These are phyloP conservation scores for Lyophyllum atratum DNA, from an alignment of 768 basidiomycete species.

Conservation along the genomic window DNA sequence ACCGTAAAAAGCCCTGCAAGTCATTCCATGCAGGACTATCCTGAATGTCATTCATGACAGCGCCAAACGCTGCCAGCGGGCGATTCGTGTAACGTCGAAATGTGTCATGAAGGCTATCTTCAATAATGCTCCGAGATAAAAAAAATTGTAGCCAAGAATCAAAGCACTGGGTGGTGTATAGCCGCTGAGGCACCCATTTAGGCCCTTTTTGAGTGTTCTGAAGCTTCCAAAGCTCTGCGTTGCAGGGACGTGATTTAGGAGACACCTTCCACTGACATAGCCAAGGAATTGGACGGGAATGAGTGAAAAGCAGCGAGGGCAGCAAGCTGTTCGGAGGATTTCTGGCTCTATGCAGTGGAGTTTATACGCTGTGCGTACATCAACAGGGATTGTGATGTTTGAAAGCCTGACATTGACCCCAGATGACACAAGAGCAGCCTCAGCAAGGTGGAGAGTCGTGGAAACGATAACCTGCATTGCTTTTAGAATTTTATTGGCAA, in stretches of 20 bases:
- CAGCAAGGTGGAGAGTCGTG: constrained; percentile 8
- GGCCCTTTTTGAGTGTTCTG: constrained; percentile 12
- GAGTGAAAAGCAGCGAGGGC: constrained; percentile 24
- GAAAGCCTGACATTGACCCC: constrained; percentile 8
- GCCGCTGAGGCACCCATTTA: constrained; percentile 17
- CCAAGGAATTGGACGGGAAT: constrained; percentile 17
- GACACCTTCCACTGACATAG: not conserved
- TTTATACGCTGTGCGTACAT: constrained; percentile 25
- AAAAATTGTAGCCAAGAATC: constrained; percentile 29
- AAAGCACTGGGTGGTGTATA: too few species aligned
- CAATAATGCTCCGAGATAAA: constrained; percentile 22
- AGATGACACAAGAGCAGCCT: constrained; percentile 5
- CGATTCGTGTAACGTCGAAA: constrained; percentile 7
- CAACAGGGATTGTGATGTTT: constrained; percentile 16
- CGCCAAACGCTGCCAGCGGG: not conserved
- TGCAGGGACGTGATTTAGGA: not conserved
- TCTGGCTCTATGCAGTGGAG: constrained; percentile 19
- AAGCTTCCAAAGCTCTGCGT: constrained; percentile 19
- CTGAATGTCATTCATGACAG: constrained; percentile 20
- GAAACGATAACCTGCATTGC: constrained; percentile 20
- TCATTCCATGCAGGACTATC: constrained; percentile 26
- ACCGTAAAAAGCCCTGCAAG: constrained; percentile 9
- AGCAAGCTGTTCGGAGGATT: constrained; percentile 23
- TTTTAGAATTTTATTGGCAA: constrained; percentile 18
- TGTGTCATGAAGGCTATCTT: constrained; percentile 16